Conservation (phyloP, 305 asterid species). For the Andrographis paniculata region DNA sequence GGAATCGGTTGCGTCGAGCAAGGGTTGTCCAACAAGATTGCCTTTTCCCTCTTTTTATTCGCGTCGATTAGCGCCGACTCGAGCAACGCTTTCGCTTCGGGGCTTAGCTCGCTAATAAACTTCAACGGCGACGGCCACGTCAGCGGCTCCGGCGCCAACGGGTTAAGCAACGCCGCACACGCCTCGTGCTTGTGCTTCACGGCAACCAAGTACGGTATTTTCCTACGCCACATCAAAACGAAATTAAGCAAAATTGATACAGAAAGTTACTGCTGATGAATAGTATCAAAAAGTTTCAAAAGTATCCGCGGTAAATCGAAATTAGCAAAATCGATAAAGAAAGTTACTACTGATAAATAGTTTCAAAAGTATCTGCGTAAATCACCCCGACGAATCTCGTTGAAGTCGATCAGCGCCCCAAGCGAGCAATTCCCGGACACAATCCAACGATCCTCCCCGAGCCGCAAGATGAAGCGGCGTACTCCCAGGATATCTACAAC, state of each 20-base stretch:
- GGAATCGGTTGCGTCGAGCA: conserved; percentile 24
- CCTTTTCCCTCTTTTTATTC: conserved; percentile 61
- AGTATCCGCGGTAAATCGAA: too few relatives aligned
- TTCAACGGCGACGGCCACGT: conserved; percentile 84
- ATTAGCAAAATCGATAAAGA: too few relatives aligned
- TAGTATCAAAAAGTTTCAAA: too few relatives aligned
- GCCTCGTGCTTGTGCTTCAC: conserved; percentile 55
- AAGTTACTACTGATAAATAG: too few relatives aligned
- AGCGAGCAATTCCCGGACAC: conserved; percentile 74
- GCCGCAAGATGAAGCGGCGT: conserved; percentile 93
- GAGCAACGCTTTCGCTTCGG: conserved; percentile 61
- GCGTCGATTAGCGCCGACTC: conserved; percentile 75
- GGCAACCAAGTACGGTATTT: conserved; percentile 73
- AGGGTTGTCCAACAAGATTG: conserved; percentile 41
- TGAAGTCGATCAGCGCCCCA: conserved; percentile 83
- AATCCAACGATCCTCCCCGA: conserved; percentile 77
- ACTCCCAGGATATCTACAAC: conserved; percentile 60
- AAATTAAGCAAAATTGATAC: neutral
- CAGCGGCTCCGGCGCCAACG: conserved; percentile 79
- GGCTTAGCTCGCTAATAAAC: conserved; percentile 66
- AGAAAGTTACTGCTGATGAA: too few relatives aligned
- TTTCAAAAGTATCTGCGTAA: conserved; percentile 1
- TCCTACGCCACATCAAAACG: conserved; percentile 32
- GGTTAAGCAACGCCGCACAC: conserved; percentile 78
- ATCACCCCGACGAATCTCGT: conserved; percentile 77